phyloP scores from a whole-genome alignment of 805 yeast genomes.

The Lachancea nothofagi region DNA sequence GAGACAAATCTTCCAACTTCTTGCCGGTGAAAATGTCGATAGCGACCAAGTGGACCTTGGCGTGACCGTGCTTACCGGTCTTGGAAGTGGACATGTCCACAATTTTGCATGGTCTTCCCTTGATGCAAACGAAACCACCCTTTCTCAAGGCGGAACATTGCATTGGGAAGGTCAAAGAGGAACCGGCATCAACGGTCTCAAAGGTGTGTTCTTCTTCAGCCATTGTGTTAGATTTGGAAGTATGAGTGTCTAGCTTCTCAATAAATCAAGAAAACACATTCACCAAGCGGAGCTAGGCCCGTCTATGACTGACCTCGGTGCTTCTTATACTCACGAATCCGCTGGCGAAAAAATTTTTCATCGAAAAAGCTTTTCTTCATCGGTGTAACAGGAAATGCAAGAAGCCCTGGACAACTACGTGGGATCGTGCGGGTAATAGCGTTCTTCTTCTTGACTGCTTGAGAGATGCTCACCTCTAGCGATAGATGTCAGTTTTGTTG shows the following conservation, averaged over 20 bases:
- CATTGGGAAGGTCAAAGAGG: slow-evolving; percentile 96
- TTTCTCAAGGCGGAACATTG: slow-evolving; percentile 99
- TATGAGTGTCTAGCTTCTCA: neutral
- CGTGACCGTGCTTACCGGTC: slow-evolving; percentile 99
- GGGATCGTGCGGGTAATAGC: slow-evolving; percentile 4
- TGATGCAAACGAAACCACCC: slow-evolving; percentile 98
- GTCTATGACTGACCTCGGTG: slow-evolving; percentile 3
- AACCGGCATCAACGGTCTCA: slow-evolving; percentile 98
- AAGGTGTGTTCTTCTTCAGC: slow-evolving; percentile 71
- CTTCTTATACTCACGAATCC: slow-evolving; percentile 1
- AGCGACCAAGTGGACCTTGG: slow-evolving; percentile 99
- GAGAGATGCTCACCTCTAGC: too few species aligned
- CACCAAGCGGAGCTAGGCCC: slow-evolving; percentile 2
- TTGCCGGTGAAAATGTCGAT: slow-evolving; percentile 98
- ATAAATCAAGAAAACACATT: neutral
- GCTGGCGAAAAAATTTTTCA: slow-evolving; percentile 4
- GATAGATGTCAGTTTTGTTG: too few species aligned
- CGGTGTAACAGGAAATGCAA: too few species aligned
- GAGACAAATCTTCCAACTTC: slow-evolving; percentile 99
- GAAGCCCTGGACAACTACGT: slow-evolving; percentile 5
- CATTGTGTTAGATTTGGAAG: slow-evolving; percentile 19
- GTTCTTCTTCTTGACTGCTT: too few species aligned
- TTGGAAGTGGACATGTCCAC: slow-evolving; percentile 99
- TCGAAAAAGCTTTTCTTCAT: neutral
- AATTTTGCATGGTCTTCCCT: slow-evolving; percentile 99